Evolutionary conservation across 192 early-diverging fungal genomes (phyloP).

Genomic region (Bifiguratus adelaidae): DNA sequence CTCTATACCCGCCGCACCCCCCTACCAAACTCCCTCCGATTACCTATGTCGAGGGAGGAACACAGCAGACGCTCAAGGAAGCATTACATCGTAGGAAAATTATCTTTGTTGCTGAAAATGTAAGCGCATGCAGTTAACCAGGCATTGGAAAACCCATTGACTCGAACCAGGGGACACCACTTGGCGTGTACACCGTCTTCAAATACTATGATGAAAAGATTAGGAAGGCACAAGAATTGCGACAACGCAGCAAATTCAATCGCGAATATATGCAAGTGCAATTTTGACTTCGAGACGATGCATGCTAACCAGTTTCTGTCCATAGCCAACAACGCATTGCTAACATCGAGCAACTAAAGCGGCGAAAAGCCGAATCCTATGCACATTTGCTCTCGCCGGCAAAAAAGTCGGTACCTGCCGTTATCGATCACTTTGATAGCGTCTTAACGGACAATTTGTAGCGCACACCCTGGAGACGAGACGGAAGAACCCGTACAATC

Average conservation of each 20-base stretch:
- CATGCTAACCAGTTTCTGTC: background rate
- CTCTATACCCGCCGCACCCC: too few species aligned
- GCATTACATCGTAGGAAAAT: too few species aligned
- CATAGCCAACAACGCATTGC: constrained; percentile 16
- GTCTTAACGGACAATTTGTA: too few species aligned
- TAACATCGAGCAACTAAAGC: constrained; percentile 6
- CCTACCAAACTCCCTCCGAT: too few species aligned
- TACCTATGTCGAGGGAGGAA: too few species aligned
- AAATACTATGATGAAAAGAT: constrained; percentile 26
- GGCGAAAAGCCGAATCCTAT: constrained; percentile 33
- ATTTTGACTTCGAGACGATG: background rate
- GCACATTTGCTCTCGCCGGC: constrained; percentile 41
- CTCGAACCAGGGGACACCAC: background rate
- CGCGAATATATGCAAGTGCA: constrained; percentile 21
- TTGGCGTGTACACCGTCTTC: constrained; percentile 18
- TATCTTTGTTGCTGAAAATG: too few species aligned
- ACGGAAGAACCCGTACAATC: background rate
- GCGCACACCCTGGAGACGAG: too few species aligned
- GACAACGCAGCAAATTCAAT: constrained; percentile 1
- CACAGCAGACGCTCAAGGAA: too few species aligned
- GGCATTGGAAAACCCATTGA: too few species aligned
- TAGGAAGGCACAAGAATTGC: constrained; percentile 8
- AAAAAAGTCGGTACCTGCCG: too few species aligned
- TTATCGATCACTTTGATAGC: too few species aligned
- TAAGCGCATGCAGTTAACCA: too few species aligned